These are phyloP conservation scores for Candida piceae DNA, from an alignment of 805 yeast species.

Conservation along the genomic window DNA sequence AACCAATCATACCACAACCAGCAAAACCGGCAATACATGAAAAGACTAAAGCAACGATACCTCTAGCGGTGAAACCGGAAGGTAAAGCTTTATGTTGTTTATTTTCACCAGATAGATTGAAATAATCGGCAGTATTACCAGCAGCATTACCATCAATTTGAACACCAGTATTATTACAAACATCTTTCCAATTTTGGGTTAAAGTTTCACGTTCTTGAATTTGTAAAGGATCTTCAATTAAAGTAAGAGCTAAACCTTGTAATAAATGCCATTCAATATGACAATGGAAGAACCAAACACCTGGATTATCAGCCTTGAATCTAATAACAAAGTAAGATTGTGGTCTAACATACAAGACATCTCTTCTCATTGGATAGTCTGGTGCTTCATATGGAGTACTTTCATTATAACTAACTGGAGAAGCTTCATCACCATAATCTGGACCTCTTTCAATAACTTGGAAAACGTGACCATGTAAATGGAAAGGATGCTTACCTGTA, in stretches of 20 bases:
- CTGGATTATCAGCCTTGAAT: slow-evolving; percentile 92
- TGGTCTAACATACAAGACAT: slow-evolving; percentile 71
- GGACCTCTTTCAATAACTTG: slow-evolving; percentile 74
- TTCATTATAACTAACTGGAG: slow-evolving; percentile 54
- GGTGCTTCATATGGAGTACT: slow-evolving; percentile 52
- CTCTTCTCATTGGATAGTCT: slow-evolving; percentile 78
- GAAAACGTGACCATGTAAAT: slow-evolving; percentile 90
- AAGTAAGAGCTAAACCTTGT: slow-evolving; percentile 81
- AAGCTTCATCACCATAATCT: slow-evolving; percentile 48
- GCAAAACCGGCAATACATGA: slow-evolving; percentile 80
- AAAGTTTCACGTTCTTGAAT: slow-evolving; percentile 60
- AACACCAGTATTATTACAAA: slow-evolving; percentile 56
- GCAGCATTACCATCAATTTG: slow-evolving; percentile 81
- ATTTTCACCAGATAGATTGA: slow-evolving; percentile 72
- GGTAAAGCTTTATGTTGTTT: slow-evolving; percentile 67
- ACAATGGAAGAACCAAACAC: slow-evolving; percentile 98
- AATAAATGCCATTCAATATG: slow-evolving; percentile 98
- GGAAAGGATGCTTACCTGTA: slow-evolving; percentile 96
- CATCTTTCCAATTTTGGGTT: slow-evolving; percentile 52
- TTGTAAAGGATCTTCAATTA: slow-evolving; percentile 78
- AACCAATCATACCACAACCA: slow-evolving; percentile 70
- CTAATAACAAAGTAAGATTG: slow-evolving; percentile 83
- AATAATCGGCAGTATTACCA: slow-evolving; percentile 57
- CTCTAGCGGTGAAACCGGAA: slow-evolving; percentile 87
- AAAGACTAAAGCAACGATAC: slow-evolving; percentile 90